Evolutionary conservation across 2,329 filamentous ascomycete genomes (phyloP).

Genomic region (Stagonosporopsis chrysanthemi): DNA sequence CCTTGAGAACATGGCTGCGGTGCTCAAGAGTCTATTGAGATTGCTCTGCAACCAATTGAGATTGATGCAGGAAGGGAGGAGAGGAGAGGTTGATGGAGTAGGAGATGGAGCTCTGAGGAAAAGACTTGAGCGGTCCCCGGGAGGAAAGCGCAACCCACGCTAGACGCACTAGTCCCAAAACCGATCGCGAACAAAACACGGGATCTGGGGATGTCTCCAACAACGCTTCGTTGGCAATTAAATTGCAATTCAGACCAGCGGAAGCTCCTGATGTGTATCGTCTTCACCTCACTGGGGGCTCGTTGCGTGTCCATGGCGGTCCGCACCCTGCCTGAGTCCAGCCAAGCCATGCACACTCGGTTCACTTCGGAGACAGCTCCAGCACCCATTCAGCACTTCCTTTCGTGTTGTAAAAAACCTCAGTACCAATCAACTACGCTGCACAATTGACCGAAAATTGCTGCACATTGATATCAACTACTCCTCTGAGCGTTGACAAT

Average conservation of each 20-base stretch:
- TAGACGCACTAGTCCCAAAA: slow-evolving; percentile 32
- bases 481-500: not conserved
- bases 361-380: slow-evolving; percentile 9
- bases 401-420: not conserved
- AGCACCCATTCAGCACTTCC: not conserved
- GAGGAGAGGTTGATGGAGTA: slow-evolving; percentile 51
- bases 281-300: too few species aligned
- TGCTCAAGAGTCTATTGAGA: slow-evolving; percentile 52
- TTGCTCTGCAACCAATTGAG: slow-evolving; percentile 54
- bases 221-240: not conserved
- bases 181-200: slow-evolving; percentile 17
- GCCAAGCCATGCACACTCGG: not conserved
- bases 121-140: slow-evolving; percentile 35
- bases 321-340: not conserved
- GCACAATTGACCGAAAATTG: not conserved
- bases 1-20: slow-evolving; percentile 90
- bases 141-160: slow-evolving; percentile 38
- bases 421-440: not conserved
- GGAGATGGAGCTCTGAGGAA: slow-evolving; percentile 42
- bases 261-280: not conserved
- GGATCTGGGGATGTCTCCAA: slow-evolving; percentile 12
- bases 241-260: not conserved
- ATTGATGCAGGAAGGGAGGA: slow-evolving; percentile 52
- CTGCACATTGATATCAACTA: not conserved
- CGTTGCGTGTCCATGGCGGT: not conserved